These are phyloP conservation scores for Venturia aucupariae DNA, from an alignment of 2,329 filamentous ascomycete genomes.

Conservation along the genomic window DNA sequence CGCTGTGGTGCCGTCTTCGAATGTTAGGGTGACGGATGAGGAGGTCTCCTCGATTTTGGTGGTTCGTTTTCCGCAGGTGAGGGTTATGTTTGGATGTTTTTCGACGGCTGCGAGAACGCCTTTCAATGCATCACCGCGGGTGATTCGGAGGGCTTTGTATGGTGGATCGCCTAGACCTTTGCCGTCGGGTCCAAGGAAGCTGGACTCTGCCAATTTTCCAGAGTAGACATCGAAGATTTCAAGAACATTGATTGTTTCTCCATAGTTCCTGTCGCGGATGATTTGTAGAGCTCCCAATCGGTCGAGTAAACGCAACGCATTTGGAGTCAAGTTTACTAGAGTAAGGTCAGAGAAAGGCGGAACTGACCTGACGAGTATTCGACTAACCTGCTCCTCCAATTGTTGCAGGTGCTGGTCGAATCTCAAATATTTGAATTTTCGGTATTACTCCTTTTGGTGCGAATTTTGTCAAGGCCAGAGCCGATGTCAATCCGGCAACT, in stretches of 20 bases:
- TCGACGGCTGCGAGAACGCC: constrained; percentile 32
- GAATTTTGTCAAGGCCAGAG: constrained; percentile 18
- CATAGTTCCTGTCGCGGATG: constrained; percentile 29
- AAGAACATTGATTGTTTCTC: constrained; percentile 32
- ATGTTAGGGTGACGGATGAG: constrained; percentile 18
- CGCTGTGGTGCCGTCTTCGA: constrained; percentile 29
- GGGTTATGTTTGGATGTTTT: constrained; percentile 24
- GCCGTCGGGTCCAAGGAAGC: not conserved
- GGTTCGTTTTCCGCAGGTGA: constrained; percentile 35
- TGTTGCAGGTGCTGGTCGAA: constrained; percentile 13
- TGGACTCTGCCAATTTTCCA: constrained; percentile 20
- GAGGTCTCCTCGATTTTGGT: constrained; percentile 26
- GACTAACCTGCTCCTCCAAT: constrained; percentile 24
- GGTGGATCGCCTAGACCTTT: constrained; percentile 5
- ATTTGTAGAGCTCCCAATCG: constrained; percentile 32
- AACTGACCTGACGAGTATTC: constrained; percentile 26
- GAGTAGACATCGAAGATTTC: constrained; percentile 14
- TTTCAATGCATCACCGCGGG: constrained; percentile 33
- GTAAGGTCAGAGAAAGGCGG: constrained; percentile 18
- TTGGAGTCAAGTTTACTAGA: constrained; percentile 34
- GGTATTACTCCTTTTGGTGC: not conserved
- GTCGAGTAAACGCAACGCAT: constrained; percentile 35
- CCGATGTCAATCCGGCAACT: constrained; percentile 20
- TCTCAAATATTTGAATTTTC: constrained; percentile 8
- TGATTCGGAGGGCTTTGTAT: constrained; percentile 24